Base-by-base conservation (phyloP, 2,329 filamentous ascomycete species). In the Aphanocladium album region DNA sequence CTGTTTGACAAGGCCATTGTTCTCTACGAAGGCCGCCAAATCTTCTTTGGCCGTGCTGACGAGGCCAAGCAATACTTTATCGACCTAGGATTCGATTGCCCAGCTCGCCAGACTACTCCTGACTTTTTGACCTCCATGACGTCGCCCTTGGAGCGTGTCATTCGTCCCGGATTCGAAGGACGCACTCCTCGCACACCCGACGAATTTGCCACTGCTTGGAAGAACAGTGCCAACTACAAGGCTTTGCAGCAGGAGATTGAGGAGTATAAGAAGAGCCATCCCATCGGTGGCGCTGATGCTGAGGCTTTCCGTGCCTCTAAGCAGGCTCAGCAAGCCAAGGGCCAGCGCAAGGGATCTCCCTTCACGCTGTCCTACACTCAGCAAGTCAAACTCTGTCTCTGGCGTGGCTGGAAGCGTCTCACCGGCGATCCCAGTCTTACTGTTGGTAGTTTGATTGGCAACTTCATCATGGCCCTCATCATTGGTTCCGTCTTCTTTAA, bases 401-500 rank as follows among this genome's bases (percentile, higher is more conserved):
- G 86, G 79, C 88, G 93, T 70, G 91, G 91, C 12, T 95, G 88
- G 77, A 84, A 86, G 69, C 86, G 93, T 57, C 79, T 96, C 8
- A 81, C 79, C 60, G 90, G 89, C 57, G 93, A 97, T 70, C 88
- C 89, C 21, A 89, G 83, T 69, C 77, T 95, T 66, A 90, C 89
- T 0, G 66, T 93, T 23, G 85, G 84, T 39, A 81, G 86, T 62
- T 79, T 88, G 21, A 76, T 91, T 60, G 89, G 86, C 65, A 96
- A 96, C 74, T 83, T 87, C 51, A 75, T 84, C 66, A 89, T 93
- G 84, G 82, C 89, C 60, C 79, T 96, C 64, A 89, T 96, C 70
- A 85, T 96, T 62, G 76, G 88, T 57, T 89, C 87, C 64, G 87
- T 96, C 66, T 96, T 95, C 75, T 96, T 84, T 79, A 89, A 96